A percentile compares a stretch with the other conserved stretches of the same genome.
Conservation (phyloP, 2,329 filamentous ascomycete species). For the Pseudocercospora vitis region DNA sequence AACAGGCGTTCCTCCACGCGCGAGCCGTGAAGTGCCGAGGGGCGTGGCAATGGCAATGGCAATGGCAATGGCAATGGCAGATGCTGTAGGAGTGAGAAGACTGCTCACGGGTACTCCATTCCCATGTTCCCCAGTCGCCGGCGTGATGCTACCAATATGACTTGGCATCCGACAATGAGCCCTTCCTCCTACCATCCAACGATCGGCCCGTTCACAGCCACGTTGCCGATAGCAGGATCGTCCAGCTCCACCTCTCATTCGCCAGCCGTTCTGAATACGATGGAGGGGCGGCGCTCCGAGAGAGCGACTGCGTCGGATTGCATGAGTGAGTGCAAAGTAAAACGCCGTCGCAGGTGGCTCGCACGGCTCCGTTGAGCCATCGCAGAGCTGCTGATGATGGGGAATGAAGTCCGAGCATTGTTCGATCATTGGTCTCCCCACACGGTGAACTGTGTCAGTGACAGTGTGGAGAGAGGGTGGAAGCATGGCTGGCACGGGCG, state of each 20-base stretch:
- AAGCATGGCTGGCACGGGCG: not conserved
- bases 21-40: conserved; percentile 1
- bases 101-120: not conserved
- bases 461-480: not conserved
- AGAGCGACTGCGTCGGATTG: not conserved
- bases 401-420: no score
- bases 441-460: no score
- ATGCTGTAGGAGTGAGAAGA: not conserved
- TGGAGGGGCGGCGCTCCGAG: not conserved
- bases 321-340: not conserved
- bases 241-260: no score
- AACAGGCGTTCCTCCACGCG: not conserved
- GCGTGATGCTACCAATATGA: no score
- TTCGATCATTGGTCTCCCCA: not conserved
- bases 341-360: not conserved
- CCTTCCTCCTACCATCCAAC: no score
- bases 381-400: not conserved
- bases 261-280: not conserved
- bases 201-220: no score
- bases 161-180: no score
- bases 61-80: not conserved
- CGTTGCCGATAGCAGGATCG: no score
- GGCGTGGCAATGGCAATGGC: not conserved
- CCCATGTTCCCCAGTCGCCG: no score
- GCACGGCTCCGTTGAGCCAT: not conserved